A percentile compares a stretch with the other conserved stretches of the same genome.
phyloP scores from a whole-genome alignment of 208 protist species.

The Leishmania mexicana region DNA sequence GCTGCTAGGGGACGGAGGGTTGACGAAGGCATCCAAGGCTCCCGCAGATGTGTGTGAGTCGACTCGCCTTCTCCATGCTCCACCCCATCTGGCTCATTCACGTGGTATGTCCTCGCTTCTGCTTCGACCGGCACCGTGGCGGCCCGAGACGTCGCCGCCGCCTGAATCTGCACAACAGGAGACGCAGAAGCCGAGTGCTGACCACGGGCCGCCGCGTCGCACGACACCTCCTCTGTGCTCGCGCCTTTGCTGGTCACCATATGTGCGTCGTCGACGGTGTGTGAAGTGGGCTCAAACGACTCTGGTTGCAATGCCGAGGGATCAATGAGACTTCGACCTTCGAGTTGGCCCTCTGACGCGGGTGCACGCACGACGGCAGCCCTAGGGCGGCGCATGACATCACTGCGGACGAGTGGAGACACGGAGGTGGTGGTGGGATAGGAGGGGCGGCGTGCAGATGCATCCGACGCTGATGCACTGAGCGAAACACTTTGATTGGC shows the following conservation, averaged over 20 bases:
- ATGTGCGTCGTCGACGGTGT: not conserved
- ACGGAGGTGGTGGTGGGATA: not conserved
- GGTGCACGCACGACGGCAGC: not conserved
- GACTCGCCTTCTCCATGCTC: not conserved
- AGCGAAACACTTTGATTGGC: not conserved
- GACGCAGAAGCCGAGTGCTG: not conserved
- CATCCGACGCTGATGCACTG: not conserved
- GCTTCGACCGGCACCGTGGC: not conserved
- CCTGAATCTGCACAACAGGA: not conserved
- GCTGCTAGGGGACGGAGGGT: no score
- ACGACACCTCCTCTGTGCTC: not conserved
- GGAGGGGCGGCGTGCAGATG: not conserved
- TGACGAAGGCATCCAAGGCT: not conserved
- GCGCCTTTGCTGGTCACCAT: not conserved
- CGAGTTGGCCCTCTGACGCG: not conserved
- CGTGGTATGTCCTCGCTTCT: not conserved
- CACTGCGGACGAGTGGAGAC: not conserved
- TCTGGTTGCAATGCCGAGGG: not conserved
- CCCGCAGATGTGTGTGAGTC: not conserved
- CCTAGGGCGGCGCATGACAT: not conserved
- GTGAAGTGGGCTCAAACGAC: not conserved
- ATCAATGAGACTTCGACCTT: not conserved
- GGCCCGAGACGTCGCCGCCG: not conserved
- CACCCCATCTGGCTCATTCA: not conserved
- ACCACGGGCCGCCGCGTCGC: not conserved